A percentile compares a stretch with the other conserved stretches of the same genome.
Evolutionary conservation across 2,329 filamentous ascomycete species (phyloP).

Genomic region (Monilinia laxa): DNA sequence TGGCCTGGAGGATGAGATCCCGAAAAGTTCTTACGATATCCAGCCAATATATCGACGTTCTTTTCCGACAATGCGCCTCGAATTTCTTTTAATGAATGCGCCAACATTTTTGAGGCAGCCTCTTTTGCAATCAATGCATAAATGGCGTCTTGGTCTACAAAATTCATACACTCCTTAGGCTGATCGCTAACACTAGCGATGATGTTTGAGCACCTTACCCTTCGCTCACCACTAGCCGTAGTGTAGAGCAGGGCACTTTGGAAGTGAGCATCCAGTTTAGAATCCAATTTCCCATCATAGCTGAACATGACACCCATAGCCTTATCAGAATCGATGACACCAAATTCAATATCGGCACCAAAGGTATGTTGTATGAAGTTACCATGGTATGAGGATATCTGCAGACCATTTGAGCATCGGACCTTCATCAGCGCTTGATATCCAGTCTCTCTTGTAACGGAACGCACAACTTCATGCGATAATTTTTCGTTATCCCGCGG

Average conservation of each 20-base stretch:
- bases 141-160: constrained; percentile 94
- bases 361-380: constrained; percentile 97
- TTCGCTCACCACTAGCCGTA: constrained; percentile 80
- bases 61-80: constrained; percentile 82
- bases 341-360: constrained; percentile 91
- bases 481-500: constrained; percentile 83
- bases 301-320: constrained; percentile 87
- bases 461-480: constrained; percentile 80
- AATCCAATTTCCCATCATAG: constrained; percentile 96
- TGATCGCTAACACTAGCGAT: constrained; percentile 90
- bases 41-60: constrained; percentile 86
- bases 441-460: constrained; percentile 84
- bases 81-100: constrained; percentile 78
- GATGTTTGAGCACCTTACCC: constrained; percentile 89
- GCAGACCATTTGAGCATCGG: constrained; percentile 91
- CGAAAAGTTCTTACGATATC: constrained; percentile 90
- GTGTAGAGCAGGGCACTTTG: constrained; percentile 94
- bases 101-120: constrained; percentile 78
- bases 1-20: constrained; percentile 84
- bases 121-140: constrained; percentile 89
- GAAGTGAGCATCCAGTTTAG: constrained; percentile 96
- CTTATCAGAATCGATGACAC: constrained; percentile 89
- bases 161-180: constrained; percentile 82
- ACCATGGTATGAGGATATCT: constrained; percentile 90
- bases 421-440: constrained; percentile 98